A percentile compares a stretch with the other conserved stretches of the same genome.
Evolutionary conservation across 2,329 filamentous ascomycete genomes (phyloP).

Genomic region (Fusarium sp.): DNA sequence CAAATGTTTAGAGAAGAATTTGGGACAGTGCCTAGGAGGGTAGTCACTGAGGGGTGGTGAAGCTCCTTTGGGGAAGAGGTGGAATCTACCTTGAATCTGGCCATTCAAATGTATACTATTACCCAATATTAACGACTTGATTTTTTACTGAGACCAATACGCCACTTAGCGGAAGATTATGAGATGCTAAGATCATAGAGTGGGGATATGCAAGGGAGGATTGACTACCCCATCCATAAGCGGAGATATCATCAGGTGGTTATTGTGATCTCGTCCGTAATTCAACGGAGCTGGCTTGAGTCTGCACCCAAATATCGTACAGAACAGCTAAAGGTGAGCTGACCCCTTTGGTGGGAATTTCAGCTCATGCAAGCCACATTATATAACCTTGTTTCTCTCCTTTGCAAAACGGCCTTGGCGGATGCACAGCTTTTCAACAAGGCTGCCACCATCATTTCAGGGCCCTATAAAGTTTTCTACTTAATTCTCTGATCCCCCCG

Average conservation of each 20-base stretch:
- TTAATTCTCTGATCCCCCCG: rapidly evolving
- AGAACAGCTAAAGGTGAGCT: background rate
- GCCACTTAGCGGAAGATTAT: no score
- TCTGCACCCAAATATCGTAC: rapidly evolving
- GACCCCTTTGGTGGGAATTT: background rate
- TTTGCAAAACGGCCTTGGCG: background rate
- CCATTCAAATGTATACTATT: no score
- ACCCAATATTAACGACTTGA: no score
- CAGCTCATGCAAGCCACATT: background rate
- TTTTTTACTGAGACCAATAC: no score
- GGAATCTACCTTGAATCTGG: no score
- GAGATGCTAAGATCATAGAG: no score
- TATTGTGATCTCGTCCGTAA: background rate
- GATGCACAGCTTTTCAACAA: background rate
- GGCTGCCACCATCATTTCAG: background rate
- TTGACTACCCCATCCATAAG: background rate
- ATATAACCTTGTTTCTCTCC: no score
- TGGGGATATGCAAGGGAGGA: no score
- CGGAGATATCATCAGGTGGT: background rate
- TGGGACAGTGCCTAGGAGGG: no score
- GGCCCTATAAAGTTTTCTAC: background rate
- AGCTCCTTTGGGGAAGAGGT: no score
- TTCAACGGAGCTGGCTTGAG: background rate
- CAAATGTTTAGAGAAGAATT: no score
- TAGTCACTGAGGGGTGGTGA: no score